Evolutionary conservation across 345 rosid genomes (phyloP), one percentile per base, ranked within the genome.

Genomic region (Noccaea caerulescens): DNA sequence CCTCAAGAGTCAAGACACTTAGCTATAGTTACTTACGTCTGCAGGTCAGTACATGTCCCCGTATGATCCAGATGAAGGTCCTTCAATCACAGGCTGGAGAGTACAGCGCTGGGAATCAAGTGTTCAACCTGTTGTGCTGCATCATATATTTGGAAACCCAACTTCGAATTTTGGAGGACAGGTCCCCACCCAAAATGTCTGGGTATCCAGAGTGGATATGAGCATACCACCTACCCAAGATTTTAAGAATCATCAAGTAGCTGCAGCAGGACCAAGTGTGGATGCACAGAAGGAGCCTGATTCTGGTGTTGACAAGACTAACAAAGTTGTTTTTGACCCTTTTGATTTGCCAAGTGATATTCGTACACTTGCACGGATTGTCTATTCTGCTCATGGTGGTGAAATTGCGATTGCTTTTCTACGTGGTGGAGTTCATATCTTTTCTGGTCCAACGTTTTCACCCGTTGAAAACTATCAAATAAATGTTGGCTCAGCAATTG

Each of bases 21-120:
- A 59, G 30, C 73, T 52, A 69, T 32, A 44, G 5, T 69, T 69
- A 37, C 49, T 10, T 60, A 39, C 47, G 23, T 58, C 38, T 76
- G 77, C 89, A 94, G 98, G 98, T 75, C 96, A 94, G 80, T 92
- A 92, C 76, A 92, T 94, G 99, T 94, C 99, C 49, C 99, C 98
- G 13, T 92, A 88, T 76, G 99, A 92, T 85, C 99, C 99, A 45
- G 99, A 92, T 76, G 99, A 94, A 80, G 99, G 99, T 64, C 99
- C 98, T 86, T 89, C 98, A 63, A 94, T 94, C 67, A 94, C 97
- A 51, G 98, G 99, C 37, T 92, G 97, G 99, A 88, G 98, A 78
- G 92, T 94, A 76, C 99, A 94, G 76, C 98, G 98, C 42, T 94
- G 99, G 98, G 99, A 94, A 78, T 89, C 98, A 62, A 89, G 97